These are phyloP conservation scores for Tillandsia leiboldiana DNA, from an alignment of 176 grass and related monocot genomes.

Conservation along the genomic window DNA sequence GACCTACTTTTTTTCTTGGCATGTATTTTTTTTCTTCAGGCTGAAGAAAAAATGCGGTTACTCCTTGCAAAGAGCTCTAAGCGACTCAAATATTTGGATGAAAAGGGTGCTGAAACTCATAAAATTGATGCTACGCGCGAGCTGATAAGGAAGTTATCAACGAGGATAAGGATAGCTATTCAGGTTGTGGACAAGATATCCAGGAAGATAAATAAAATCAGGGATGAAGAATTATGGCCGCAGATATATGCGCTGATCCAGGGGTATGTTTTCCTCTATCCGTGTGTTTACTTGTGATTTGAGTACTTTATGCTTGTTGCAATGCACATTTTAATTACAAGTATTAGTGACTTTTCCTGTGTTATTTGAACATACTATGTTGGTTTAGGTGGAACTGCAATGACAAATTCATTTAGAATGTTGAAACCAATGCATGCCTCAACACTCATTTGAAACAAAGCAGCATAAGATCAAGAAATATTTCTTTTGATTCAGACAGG, in stretches of 20 bases:
- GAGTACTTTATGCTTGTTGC: neutral
- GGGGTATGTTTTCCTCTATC: slow-evolving; percentile 42
- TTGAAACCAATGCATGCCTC: too few species aligned
- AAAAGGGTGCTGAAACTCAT: slow-evolving; percentile 49
- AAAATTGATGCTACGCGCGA: slow-evolving; percentile 61
- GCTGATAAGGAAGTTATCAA: slow-evolving; percentile 57
- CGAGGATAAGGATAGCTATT: slow-evolving; percentile 68
- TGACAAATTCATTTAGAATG: too few species aligned
- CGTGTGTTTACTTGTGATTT: neutral
- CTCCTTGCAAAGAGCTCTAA: slow-evolving; percentile 57
- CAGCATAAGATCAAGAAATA: too few species aligned
- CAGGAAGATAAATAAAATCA: slow-evolving; percentile 67
- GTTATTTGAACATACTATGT: too few species aligned
- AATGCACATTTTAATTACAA: neutral
- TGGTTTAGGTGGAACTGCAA: too few species aligned
- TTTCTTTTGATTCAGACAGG: too few species aligned
- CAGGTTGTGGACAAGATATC: slow-evolving; percentile 67
- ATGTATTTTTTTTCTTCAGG: slow-evolving; percentile 24
- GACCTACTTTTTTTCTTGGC: neutral
- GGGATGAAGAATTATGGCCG: slow-evolving; percentile 74
- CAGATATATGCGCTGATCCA: slow-evolving; percentile 54
- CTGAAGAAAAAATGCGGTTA: slow-evolving; percentile 85
- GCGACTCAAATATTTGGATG: slow-evolving; percentile 49
- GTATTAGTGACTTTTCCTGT: too few species aligned
- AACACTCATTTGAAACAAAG: too few species aligned